Evolutionary conservation across 1,284 basidiomycete genomes (phyloP), one percentile per base, ranked within the genome.

Genomic region (Ustilago trichophora): DNA sequence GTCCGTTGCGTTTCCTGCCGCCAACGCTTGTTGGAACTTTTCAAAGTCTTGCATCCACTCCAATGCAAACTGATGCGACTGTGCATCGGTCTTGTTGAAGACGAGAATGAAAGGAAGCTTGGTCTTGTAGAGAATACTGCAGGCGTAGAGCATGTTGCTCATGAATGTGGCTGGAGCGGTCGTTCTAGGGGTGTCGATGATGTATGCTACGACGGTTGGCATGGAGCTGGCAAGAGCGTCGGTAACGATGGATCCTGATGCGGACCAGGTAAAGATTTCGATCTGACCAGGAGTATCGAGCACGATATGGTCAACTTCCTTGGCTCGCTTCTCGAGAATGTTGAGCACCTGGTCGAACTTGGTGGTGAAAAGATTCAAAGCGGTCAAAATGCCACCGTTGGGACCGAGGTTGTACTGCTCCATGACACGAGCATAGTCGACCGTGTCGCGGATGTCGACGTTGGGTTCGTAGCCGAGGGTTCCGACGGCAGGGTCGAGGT

Each of bases 11-110:
- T 82, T 73, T 6, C 82, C 78, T 5, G 68, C 69, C 32, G 76
- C 48, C 19, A 87, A 72, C 0, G 85, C 86, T 18, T 81, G 77
- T 60, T 87, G 86, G 76, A 85, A 87, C 38, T 82, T 76, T 82
- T 99, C 95, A 80, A 98, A 99, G 81, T 99, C 96, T 29, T 88
- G 85, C 95, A 98, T 98, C 96, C 96, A 99, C 65, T 96, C 92
- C 33, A 95, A 73, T 5, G 95, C 96, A 82, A 98, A 98, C 41
- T 89, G 87, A 83, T 95, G 91, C 2, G 89, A 85, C 71, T 89
- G 86, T 58, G 92, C 92, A 80, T 99, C 96, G 5, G 89, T 96
- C 85, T 99, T 99, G 85, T 99, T 99, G 85, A 99, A 99, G 10
- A 98, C 95, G 29, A 98, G 86, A 69, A 99, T 90, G 83, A 99